Evolutionary conservation across 78 protist species (phyloP).

Genomic region (Planoprotostelium fungivorum): DNA sequence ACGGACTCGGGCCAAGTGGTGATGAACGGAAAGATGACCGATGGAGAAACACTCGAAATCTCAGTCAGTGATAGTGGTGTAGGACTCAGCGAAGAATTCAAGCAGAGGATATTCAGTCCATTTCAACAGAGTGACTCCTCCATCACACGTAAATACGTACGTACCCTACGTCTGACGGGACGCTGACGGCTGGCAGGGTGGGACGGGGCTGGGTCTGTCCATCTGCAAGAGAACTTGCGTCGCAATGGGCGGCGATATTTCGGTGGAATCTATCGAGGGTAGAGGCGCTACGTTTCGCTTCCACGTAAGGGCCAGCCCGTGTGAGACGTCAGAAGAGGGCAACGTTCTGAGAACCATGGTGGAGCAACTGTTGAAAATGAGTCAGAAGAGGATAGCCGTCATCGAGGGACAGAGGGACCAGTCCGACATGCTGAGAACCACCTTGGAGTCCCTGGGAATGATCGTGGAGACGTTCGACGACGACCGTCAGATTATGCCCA

Average conservation of each 20-base stretch:
- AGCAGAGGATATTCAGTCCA: background rate
- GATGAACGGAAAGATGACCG: constrained; percentile 1
- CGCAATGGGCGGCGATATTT: constrained; percentile 49
- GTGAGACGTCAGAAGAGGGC: too few relatives aligned
- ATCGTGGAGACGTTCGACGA: too few relatives aligned
- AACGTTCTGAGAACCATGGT: too few relatives aligned
- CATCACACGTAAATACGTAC: background rate
- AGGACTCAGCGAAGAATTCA: background rate
- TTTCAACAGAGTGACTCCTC: background rate
- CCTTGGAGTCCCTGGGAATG: too few relatives aligned
- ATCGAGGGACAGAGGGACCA: too few relatives aligned
- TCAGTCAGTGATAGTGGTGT: background rate
- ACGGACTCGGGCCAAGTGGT: constrained; percentile 39
- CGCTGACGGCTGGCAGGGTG: too few relatives aligned
- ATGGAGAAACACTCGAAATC: background rate
- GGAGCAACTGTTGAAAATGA: too few relatives aligned
- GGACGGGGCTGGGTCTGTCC: constrained; percentile 51
- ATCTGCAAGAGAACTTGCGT: constrained; percentile 21
- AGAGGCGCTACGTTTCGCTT: constrained; percentile 36
- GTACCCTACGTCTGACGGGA: background rate
- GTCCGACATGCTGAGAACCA: too few relatives aligned
- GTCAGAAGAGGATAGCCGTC: too few relatives aligned
- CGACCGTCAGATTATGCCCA: too few relatives aligned
- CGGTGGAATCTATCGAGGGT: constrained; percentile 17
- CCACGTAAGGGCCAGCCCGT: too few relatives aligned